phyloP scores from a whole-genome alignment of 148 eudicot genomes.

The Oxyria digyna region DNA sequence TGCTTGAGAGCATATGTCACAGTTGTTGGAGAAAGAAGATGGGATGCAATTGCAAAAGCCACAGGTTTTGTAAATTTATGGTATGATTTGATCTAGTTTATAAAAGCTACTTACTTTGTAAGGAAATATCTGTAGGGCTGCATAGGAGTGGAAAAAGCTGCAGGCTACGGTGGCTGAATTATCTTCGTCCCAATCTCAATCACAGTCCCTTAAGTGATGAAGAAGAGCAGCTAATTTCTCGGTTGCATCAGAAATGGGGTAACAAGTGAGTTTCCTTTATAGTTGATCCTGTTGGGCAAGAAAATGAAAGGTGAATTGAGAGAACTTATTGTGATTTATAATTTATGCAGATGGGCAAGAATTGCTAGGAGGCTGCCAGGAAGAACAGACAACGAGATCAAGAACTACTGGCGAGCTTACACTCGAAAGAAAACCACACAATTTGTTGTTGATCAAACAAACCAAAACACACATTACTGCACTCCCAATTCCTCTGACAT shows the following conservation, averaged over 20 bases:
- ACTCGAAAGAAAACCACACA: not conserved
- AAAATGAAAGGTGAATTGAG: too few species aligned
- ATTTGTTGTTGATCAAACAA: not conserved
- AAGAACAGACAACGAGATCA: conserved; percentile 4
- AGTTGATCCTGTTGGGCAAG: not conserved
- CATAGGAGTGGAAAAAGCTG: conserved; percentile 71
- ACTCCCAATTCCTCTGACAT: not conserved
- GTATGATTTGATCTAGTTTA: not conserved
- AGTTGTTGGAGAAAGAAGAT: conserved; percentile 36
- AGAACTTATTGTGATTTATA: not conserved
- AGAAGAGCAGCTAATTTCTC: conserved; percentile 34
- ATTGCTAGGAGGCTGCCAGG: conserved; percentile 1
- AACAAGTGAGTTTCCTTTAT: conserved; percentile 28
- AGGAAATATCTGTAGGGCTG: conserved; percentile 23
- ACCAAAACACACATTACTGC: not conserved
- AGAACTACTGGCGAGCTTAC: not conserved
- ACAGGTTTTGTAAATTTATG: conserved; percentile 28
- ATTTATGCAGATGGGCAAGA: not conserved
- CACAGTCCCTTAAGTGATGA: conserved; percentile 37
- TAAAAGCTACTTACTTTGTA: not conserved
- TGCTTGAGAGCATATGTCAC: conserved; percentile 21
- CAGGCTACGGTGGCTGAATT: conserved; percentile 59
- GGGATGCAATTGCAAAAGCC: conserved; percentile 61
- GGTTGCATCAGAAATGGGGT: conserved; percentile 57
- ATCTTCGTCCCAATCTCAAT: conserved; percentile 50